phyloP scores from a whole-genome alignment of 2,329 filamentous ascomycete species.

The Aspergillus ochraceus region DNA sequence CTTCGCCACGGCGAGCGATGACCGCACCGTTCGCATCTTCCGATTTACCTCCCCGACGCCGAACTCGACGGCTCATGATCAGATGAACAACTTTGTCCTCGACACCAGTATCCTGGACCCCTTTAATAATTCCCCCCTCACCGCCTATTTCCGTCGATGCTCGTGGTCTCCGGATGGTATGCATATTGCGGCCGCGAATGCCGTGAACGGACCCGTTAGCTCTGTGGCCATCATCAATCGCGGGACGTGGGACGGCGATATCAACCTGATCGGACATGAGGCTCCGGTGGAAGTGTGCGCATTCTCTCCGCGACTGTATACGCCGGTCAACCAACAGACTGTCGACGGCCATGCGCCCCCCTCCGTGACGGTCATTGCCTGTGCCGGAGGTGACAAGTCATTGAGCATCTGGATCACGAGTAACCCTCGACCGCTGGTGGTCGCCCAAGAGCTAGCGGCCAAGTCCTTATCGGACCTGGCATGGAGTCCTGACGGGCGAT shows the following conservation, averaged over 20 bases:
- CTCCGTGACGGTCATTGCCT: conserved; percentile 90
- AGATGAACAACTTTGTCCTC: conserved; percentile 93
- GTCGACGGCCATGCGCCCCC: conserved; percentile 43
- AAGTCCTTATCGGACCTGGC: conserved; percentile 94
- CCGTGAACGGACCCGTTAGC: conserved; percentile 94
- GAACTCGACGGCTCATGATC: conserved; percentile 91
- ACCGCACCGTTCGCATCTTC: conserved; percentile 95
- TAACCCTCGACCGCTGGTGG: conserved; percentile 84
- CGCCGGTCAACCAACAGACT: conserved; percentile 56
- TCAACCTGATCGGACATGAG: conserved; percentile 96
- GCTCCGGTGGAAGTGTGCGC: conserved; percentile 96
- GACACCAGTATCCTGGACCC: conserved; percentile 88
- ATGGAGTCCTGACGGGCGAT: conserved; percentile 90
- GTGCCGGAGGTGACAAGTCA: conserved; percentile 94
- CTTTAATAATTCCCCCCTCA: conserved; percentile 88
- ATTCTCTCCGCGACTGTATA: conserved; percentile 90
- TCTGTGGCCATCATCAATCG: conserved; percentile 95
- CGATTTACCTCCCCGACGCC: conserved; percentile 87
- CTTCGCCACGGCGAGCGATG: conserved; percentile 96
- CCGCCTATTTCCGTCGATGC: conserved; percentile 93
- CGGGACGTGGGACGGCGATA: conserved; percentile 90
- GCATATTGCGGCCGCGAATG: conserved; percentile 95
- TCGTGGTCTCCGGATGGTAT: conserved; percentile 98
- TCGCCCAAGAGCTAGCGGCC: conserved; percentile 80
- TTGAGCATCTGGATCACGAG: conserved; percentile 98